Evolutionary conservation across 192 early-diverging fungal species (phyloP).

Genomic region (Gryganskiella cystojenkinii): DNA sequence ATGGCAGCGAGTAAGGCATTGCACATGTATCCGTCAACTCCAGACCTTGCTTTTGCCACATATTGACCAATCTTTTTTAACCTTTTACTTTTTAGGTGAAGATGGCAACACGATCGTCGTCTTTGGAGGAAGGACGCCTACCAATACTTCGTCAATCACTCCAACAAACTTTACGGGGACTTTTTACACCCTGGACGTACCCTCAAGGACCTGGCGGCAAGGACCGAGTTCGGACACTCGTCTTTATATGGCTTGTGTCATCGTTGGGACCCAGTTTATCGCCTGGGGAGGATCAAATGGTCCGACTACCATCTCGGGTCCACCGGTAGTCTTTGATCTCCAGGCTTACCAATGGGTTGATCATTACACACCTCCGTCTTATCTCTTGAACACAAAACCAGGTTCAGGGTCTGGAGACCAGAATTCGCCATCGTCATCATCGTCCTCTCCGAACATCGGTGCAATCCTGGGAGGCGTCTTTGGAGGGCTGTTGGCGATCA

Average conservation of each 20-base stretch:
- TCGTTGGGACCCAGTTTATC: conserved; percentile 30
- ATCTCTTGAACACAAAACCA: background rate
- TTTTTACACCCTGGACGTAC: conserved; percentile 20
- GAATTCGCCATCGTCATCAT: background rate
- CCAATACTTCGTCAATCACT: background rate
- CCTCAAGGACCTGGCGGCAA: conserved; percentile 4
- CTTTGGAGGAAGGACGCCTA: conserved; percentile 18
- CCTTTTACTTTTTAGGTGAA: no score
- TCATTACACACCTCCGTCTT: conserved; percentile 18
- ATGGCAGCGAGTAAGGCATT: conserved; percentile 24
- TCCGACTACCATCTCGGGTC: background rate
- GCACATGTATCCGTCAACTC: background rate
- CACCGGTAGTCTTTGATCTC: conserved; percentile 31
- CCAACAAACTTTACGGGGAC: conserved; percentile 12
- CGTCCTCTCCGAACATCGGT: background rate
- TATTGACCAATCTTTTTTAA: no score
- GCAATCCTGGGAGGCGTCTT: conserved; percentile 18
- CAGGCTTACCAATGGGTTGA: conserved; percentile 8
- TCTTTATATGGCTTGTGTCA: conserved; percentile 28
- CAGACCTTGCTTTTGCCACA: no score
- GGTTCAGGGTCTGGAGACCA: background rate
- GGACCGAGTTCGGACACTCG: background rate
- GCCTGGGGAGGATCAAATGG: conserved; percentile 34
- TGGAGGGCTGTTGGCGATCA: conserved; percentile 6
- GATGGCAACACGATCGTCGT: conserved; percentile 27